Evolutionary conservation across 805 yeast genomes (phyloP).

Genomic region (Kuraishia floccosa): DNA sequence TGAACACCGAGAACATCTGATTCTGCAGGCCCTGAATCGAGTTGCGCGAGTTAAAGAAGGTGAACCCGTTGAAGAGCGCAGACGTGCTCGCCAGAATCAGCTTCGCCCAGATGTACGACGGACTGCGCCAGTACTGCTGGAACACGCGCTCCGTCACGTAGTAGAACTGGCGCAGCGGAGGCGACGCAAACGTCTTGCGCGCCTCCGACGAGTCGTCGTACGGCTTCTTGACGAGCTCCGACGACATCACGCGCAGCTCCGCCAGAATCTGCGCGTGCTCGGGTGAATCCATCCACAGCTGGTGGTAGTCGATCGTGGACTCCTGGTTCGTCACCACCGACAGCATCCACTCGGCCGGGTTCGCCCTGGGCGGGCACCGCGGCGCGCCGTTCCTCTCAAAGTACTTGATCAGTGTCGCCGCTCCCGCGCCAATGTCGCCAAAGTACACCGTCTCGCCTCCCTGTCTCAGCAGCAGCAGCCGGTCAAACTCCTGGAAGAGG

Average conservation of each 20-base stretch:
- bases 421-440: constrained; percentile 68
- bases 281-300: constrained; percentile 65
- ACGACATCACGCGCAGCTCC: constrained; percentile 56
- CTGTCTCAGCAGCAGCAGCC: constrained; percentile 51
- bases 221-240: constrained; percentile 32
- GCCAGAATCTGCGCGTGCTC: constrained; percentile 46
- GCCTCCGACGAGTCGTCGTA: constrained; percentile 18
- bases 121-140: constrained; percentile 58
- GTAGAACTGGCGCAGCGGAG: constrained; percentile 25
- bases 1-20: constrained; percentile 69
- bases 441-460: constrained; percentile 79
- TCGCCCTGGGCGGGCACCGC: constrained; percentile 47
- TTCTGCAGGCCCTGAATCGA: constrained; percentile 67
- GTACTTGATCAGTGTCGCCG: constrained; percentile 44
- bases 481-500: constrained; percentile 55
- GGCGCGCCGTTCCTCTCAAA: constrained; percentile 51
- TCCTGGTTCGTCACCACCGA: constrained; percentile 54
- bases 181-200: constrained; percentile 30
- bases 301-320: constrained; percentile 40
- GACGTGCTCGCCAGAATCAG: constrained; percentile 37
- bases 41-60: constrained; percentile 52
- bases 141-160: constrained; percentile 39
- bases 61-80: constrained; percentile 55
- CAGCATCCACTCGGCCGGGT: constrained; percentile 79
- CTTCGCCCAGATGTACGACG: constrained; percentile 47